Evolutionary conservation across 805 yeast genomes (phyloP).

Genomic region (Pichia nakasei): DNA sequence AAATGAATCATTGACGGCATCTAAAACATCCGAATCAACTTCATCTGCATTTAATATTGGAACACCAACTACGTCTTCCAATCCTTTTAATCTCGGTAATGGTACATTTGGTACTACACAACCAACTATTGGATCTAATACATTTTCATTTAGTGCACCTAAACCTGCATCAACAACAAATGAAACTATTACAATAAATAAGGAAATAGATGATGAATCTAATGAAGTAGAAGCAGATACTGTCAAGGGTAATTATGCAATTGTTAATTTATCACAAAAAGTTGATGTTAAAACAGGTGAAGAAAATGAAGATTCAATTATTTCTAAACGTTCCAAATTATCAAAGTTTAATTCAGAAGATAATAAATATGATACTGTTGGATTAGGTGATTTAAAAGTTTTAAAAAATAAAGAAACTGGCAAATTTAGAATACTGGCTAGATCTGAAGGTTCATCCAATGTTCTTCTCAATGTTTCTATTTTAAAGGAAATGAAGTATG

Average conservation of each 20-base stretch:
- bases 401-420: conserved; percentile 50
- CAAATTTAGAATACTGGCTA: conserved; percentile 63
- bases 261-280: conserved; percentile 38
- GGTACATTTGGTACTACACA: conserved; percentile 3
- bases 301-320: conserved; percentile 62
- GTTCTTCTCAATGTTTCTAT: conserved; percentile 64
- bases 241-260: conserved; percentile 40
- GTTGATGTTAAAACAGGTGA: conserved; percentile 69
- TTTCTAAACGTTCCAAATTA: conserved; percentile 63
- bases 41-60: neutral
- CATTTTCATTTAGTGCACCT: neutral
- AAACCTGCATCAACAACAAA: neutral
- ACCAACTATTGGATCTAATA: conserved; percentile 2
- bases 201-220: conserved; percentile 16
- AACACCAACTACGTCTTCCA: neutral
- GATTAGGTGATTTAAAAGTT: conserved; percentile 77
- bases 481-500: conserved; percentile 49
- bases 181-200: neutral
- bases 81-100: conserved; percentile 1
- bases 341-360: conserved; percentile 48
- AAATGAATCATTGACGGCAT: neutral
- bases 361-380: conserved; percentile 52
- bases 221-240: conserved; percentile 36
- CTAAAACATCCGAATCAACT: too few relatives aligned
- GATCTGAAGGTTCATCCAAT: conserved; percentile 86